Evolutionary conservation across 2,329 filamentous ascomycete species (phyloP).

Genomic region (Penicillium digitatum): DNA sequence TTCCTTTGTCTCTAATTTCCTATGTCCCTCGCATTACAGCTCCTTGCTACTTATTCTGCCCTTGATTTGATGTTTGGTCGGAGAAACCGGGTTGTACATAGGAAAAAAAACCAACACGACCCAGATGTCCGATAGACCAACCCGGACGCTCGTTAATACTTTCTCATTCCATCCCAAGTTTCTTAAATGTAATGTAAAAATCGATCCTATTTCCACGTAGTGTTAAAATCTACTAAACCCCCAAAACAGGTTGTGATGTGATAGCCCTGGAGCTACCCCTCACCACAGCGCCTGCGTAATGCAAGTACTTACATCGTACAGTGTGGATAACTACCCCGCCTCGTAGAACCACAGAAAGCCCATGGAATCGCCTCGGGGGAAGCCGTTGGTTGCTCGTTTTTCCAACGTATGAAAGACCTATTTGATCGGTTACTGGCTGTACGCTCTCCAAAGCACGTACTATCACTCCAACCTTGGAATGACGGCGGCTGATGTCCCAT

Average conservation of each 20-base stretch:
- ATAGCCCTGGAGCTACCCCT: constrained; percentile 6
- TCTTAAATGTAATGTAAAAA: background rate
- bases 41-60: background rate
- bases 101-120: constrained; percentile 17
- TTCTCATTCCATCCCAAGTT: background rate
- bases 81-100: constrained; percentile 24
- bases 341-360: background rate
- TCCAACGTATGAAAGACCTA: background rate
- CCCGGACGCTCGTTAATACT: constrained; percentile 3
- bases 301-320: background rate
- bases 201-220: constrained; percentile 7
- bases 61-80: constrained; percentile 10
- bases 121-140: constrained; percentile 19
- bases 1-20: constrained; percentile 4
- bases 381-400: background rate
- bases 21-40: constrained; percentile 9
- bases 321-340: constrained; percentile 6
- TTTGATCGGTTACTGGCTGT: background rate
- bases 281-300: background rate
- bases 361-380: background rate
- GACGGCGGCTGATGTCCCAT: constrained; percentile 3
- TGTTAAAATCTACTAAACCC: background rate
- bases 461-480: background rate
- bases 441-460: background rate
- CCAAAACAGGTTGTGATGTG: constrained; percentile 4